Evolutionary conservation across 2,329 filamentous ascomycete genomes (phyloP).

Genomic region (Cyclaneusma minus): DNA sequence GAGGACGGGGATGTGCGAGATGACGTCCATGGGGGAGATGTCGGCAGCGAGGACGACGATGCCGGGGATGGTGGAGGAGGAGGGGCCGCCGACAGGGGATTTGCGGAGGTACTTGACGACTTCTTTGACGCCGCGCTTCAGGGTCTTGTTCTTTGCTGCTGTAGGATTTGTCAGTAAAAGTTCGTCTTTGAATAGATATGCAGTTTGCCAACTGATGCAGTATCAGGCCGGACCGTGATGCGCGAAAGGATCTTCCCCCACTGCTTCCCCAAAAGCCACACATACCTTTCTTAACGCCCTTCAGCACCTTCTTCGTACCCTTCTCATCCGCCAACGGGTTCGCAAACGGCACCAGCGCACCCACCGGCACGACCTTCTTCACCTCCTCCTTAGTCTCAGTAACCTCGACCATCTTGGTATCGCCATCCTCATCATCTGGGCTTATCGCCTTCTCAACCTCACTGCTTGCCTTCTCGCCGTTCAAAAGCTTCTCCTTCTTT

Average conservation of each 20-base stretch:
- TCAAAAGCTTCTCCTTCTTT: slow-evolving; percentile 22
- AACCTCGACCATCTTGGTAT: slow-evolving; percentile 20
- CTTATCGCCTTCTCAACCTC: slow-evolving; percentile 51
- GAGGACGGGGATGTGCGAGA: slow-evolving; percentile 91
- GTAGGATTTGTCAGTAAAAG: slow-evolving; percentile 10
- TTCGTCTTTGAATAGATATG: slow-evolving; percentile 8
- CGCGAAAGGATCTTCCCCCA: too few species aligned
- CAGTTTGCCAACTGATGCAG: slow-evolving; percentile 1
- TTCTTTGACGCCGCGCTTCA: slow-evolving; percentile 97
- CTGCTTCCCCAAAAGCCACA: slow-evolving; percentile 4
- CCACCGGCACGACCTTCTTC: slow-evolving; percentile 27
- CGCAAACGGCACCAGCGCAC: slow-evolving; percentile 69
- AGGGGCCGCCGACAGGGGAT: slow-evolving; percentile 55
- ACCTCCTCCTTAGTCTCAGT: slow-evolving; percentile 23
- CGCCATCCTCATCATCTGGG: slow-evolving; percentile 28
- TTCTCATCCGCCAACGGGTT: slow-evolving; percentile 70
- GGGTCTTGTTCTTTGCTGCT: slow-evolving; percentile 91
- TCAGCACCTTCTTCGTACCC: slow-evolving; percentile 49
- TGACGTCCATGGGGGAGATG: slow-evolving; percentile 97
- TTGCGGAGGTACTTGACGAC: slow-evolving; percentile 97
- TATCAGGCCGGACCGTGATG: too few species aligned
- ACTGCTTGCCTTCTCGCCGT: slow-evolving; percentile 34
- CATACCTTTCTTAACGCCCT: slow-evolving; percentile 43
- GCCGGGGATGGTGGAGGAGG: slow-evolving; percentile 46
- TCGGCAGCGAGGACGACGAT: slow-evolving; percentile 90